Evolutionary conservation across 495 filamentous ascomycete species (phyloP).

Genomic region (Ascodesmis nigricans): DNA sequence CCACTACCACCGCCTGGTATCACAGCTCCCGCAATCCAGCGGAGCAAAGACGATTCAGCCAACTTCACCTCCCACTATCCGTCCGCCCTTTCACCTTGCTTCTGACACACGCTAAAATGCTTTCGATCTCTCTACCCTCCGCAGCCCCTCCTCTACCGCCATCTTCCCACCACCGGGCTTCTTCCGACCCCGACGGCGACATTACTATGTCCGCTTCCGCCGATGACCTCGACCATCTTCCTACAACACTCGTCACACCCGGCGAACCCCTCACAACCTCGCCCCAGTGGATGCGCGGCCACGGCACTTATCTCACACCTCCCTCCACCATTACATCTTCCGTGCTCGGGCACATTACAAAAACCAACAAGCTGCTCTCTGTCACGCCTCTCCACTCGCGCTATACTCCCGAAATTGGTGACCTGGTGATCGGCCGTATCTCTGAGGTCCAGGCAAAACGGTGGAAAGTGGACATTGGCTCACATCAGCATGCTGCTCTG

Average conservation of each 20-base stretch:
- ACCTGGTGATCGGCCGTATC: constrained; percentile 83
- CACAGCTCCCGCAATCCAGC: no score
- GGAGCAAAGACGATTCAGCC: no score
- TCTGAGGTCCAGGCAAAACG: constrained; percentile 71
- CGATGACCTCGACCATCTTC: constrained; percentile 25
- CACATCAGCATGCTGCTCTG: constrained; percentile 57
- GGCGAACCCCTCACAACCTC: constrained; percentile 74
- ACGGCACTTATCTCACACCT: constrained; percentile 16
- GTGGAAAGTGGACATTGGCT: constrained; percentile 85
- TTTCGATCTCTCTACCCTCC: no score
- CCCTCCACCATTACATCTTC: constrained; percentile 52
- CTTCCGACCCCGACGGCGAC: constrained; percentile 38
- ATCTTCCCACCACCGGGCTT: no score
- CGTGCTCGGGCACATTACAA: constrained; percentile 64
- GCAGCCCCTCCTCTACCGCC: no score
- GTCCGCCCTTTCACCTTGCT: no score
- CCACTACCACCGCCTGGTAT: no score
- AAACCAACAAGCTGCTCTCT: constrained; percentile 89
- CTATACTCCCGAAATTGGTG: constrained; percentile 87
- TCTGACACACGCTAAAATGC: no score
- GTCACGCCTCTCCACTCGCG: constrained; percentile 75
- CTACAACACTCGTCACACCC: constrained; percentile 51
- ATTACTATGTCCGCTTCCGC: constrained; percentile 30
- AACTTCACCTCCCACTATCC: no score
- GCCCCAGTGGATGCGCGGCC: constrained; percentile 85